A percentile compares a stretch with the other conserved stretches of the same genome.
These are phyloP conservation scores for Breviolum minutum DNA, from an alignment of 73 alveolate species.

Conservation along the genomic window DNA sequence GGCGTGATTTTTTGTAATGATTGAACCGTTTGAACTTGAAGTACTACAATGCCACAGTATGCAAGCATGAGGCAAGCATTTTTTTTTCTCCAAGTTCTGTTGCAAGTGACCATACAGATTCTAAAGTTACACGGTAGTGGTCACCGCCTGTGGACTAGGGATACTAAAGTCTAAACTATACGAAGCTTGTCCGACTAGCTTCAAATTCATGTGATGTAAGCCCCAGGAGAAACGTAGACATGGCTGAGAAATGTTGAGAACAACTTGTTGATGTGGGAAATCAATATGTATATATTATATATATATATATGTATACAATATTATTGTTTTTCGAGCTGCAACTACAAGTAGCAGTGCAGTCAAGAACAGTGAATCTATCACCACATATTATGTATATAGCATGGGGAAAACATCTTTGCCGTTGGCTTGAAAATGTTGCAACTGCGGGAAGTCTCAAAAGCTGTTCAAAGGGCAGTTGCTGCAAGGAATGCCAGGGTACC, in stretches of 20 bases:
- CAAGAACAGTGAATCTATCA: not conserved
- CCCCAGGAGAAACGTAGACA: no score
- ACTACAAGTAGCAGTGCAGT: no score
- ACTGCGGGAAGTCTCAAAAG: constrained; percentile 41
- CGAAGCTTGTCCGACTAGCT: constrained; percentile 20
- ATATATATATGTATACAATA: no score
- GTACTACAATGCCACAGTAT: no score
- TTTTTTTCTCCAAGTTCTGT: not conserved
- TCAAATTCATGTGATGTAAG: not conserved
- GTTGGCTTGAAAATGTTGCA: not conserved
- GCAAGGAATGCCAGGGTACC: constrained; percentile 36
- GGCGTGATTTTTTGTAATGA: no score
- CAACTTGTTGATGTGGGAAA: no score
- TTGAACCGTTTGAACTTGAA: no score
- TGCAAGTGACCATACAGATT: not conserved
- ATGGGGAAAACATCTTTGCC: not conserved
- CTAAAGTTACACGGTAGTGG: not conserved
- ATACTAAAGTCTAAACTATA: constrained; percentile 17
- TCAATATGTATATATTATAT: no score
- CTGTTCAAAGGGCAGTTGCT: constrained; percentile 51
- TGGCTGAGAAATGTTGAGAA: no score
- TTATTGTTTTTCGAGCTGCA: no score
- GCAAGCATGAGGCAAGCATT: no score
- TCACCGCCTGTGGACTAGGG: not conserved
- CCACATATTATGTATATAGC: no score